phyloP scores from a whole-genome alignment of 345 rosid genomes.

The Excoecaria cochinchinensis region DNA sequence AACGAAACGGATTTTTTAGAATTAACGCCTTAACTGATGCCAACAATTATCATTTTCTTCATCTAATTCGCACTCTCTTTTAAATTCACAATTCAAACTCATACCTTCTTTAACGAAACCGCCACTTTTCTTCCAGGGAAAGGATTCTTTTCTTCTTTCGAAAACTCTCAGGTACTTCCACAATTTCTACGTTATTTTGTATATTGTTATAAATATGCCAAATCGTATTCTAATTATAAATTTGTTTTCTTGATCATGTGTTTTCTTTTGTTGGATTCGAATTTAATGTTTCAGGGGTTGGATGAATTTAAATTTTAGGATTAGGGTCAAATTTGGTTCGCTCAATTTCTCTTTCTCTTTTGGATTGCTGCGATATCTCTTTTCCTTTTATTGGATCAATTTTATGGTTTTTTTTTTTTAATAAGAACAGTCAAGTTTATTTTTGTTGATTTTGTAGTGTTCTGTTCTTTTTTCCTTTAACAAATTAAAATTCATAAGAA shows the following conservation, averaged over 20 bases:
- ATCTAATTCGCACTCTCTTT: not conserved
- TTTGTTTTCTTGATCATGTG: not conserved
- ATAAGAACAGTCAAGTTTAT: too few relatives aligned
- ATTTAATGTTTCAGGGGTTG: not conserved
- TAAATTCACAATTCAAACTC: not conserved
- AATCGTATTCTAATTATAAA: too few relatives aligned
- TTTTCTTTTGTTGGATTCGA: not conserved
- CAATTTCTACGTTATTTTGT: not conserved
- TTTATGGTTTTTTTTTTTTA: too few relatives aligned
- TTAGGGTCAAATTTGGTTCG: not conserved
- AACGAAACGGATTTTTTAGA: slow-evolving; percentile 7
- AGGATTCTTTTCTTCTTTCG: slow-evolving; percentile 7
- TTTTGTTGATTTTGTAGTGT: too few relatives aligned
- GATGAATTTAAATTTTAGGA: not conserved
- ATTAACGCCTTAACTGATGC: not conserved
- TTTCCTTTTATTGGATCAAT: not conserved
- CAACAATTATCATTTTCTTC: not conserved
- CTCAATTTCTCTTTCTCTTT: not conserved
- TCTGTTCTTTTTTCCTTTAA: too few relatives aligned
- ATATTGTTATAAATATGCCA: too few relatives aligned
- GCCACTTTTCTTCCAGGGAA: not conserved
- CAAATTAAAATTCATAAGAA: not conserved
- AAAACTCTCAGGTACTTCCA: not conserved
- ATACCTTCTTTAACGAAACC: not conserved
- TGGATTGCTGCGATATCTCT: not conserved